phyloP scores from a whole-genome alignment of 1,284 basidiomycete genomes.

The Pseudozyma thailandica region DNA sequence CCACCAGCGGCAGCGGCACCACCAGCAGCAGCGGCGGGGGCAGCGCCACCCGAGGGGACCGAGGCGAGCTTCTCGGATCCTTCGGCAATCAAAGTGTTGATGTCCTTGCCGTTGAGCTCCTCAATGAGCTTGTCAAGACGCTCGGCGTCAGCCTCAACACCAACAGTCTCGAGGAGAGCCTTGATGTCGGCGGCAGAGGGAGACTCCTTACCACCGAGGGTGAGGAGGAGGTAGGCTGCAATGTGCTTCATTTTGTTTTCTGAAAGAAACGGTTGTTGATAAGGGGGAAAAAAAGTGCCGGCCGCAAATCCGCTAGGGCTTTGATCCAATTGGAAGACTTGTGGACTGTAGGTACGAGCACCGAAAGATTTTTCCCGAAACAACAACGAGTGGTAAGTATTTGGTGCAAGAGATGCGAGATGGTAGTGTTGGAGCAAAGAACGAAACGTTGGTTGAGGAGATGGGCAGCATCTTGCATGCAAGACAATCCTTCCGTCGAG shows the following conservation, averaged over 20 bases:
- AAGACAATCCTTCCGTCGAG: neutral
- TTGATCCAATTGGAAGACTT: conserved; percentile 80
- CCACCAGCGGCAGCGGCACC: conserved; percentile 75
- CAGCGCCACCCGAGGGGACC: conserved; percentile 73
- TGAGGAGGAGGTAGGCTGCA: conserved; percentile 87
- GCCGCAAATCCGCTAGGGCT: conserved; percentile 68
- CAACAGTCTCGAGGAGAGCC: conserved; percentile 85
- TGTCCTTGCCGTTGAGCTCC: conserved; percentile 91
- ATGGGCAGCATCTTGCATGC: neutral
- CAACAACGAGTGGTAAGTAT: conserved; percentile 39
- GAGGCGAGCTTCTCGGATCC: conserved; percentile 93
- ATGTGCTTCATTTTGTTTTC: conserved; percentile 63
- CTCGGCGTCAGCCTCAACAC: conserved; percentile 85
- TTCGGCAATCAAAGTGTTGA: conserved; percentile 87
- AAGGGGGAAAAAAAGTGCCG: conserved; percentile 28
- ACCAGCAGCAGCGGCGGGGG: conserved; percentile 69
- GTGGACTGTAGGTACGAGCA: conserved; percentile 68
- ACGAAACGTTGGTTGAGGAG: neutral
- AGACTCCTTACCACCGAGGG: conserved; percentile 87
- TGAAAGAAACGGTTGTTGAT: conserved; percentile 1
- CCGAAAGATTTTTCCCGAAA: conserved; percentile 34
- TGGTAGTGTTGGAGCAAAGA: neutral
- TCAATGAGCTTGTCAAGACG: conserved; percentile 86
- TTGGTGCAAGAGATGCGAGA: neutral
- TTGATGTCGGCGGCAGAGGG: conserved; percentile 91